A percentile compares a stretch with the other conserved stretches of the same genome.
Evolutionary conservation across 2,329 filamentous ascomycete genomes (phyloP).

Genomic region (Nannizzia gypsea): DNA sequence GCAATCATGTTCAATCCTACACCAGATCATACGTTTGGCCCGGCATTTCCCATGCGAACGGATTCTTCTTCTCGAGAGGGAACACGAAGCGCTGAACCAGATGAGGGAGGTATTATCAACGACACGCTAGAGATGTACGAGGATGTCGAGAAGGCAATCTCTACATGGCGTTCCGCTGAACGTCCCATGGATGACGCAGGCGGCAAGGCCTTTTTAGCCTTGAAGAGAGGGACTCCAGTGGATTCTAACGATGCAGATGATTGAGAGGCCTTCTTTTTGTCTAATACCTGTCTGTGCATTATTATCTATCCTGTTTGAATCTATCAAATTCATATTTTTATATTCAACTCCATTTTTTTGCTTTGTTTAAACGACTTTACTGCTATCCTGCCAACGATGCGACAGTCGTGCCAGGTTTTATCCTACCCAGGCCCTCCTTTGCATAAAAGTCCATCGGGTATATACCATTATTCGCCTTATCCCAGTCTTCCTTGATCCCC

Average conservation of each 20-base stretch:
- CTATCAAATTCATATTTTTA: neutral
- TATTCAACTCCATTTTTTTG: neutral
- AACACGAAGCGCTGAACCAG: constrained; percentile 48
- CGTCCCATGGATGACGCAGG: constrained; percentile 26
- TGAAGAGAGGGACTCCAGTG: constrained; percentile 16
- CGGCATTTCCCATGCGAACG: constrained; percentile 43
- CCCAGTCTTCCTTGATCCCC: constrained; percentile 66
- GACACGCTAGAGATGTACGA: constrained; percentile 83
- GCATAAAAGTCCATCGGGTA: constrained; percentile 99
- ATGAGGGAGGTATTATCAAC: constrained; percentile 77
- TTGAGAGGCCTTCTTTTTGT: neutral
- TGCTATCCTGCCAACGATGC: constrained; percentile 6
- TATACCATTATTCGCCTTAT: constrained; percentile 45
- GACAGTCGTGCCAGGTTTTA: constrained; percentile 35
- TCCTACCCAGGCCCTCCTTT: constrained; percentile 77
- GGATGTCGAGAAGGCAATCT: constrained; percentile 68
- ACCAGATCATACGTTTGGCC: constrained; percentile 57
- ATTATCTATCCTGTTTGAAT: neutral
- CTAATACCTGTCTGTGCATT: neutral
- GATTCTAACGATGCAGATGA: constrained; percentile 9
- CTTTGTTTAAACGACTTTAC: neutral
- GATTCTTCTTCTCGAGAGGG: constrained; percentile 26
- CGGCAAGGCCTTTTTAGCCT: constrained; percentile 26
- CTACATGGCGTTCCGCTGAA: constrained; percentile 64
- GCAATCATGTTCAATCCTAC: constrained; percentile 97